Base-by-base conservation (phyloP, 2,329 filamentous ascomycete genomes). In the Thelonectria blattea region DNA sequence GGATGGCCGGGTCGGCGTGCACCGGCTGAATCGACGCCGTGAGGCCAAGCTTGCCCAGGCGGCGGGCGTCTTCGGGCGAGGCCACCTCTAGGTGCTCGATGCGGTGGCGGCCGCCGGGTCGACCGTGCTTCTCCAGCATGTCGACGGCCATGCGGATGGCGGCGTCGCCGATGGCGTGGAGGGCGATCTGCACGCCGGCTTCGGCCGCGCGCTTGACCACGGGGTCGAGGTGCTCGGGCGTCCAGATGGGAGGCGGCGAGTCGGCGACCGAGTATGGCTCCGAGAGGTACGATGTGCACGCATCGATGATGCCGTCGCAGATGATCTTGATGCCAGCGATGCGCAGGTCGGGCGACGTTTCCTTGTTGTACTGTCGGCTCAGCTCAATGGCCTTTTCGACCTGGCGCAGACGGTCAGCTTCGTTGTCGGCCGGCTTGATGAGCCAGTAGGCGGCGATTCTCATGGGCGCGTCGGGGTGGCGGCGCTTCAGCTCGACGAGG, bases 21-120 rank as follows among this genome's bases (percentile, higher is more conserved):
- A 85, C 83, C 0, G 84, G 81, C 63, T 86, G 83, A 32, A 86
- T 78, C 2, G 81, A 84, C 0, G 84, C 84, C 5, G 83, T 85
- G 73, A 89, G 84, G 48, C 85, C 84, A 1, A 86, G 74, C 20
- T 74, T 66, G 0, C 85, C 86, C 2, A 89, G 78, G 1, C 86
- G 77, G 17, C 74, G 76, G 1, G 83, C 86, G 65, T 88, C 86
- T 58, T 79, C 77, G 1, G 80, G 79, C 0, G 79, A 79, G 1
- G 85, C 79, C 30, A 88, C 78, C 71, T 89, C 87, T 7, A 89
- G 74, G 67, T 89, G 87, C 73, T 89, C 86, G 67, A 89, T 85
- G 22, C 86, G 80, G 56, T 88, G 86, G 5, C 87, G 78, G 11
- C 80, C 77, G 2, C 75, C 77, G 0, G 81, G 78, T 61, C 69